Evolutionary conservation across 148 eudicot genomes (phyloP).

Genomic region (Simmondsia chinensis): DNA sequence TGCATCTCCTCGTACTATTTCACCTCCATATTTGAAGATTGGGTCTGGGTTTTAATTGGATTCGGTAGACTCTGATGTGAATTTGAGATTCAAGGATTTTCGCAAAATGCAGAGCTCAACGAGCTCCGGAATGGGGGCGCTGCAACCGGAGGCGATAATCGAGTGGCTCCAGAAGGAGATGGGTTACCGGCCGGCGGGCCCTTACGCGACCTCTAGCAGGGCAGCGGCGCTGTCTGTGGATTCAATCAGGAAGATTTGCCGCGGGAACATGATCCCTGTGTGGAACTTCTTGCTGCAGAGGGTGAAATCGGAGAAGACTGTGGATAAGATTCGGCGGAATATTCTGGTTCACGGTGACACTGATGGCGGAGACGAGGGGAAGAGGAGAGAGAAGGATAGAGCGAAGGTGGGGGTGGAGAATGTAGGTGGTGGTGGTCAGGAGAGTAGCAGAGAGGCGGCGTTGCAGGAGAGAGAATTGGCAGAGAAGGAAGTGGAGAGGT

Average conservation of each 20-base stretch:
- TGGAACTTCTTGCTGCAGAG: conserved; percentile 72
- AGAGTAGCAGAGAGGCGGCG: conserved; percentile 47
- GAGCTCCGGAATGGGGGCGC: conserved; percentile 32
- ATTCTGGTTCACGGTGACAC: conserved; percentile 56
- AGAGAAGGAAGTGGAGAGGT: conserved; percentile 90
- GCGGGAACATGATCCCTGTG: conserved; percentile 96
- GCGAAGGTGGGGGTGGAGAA: conserved; percentile 19
- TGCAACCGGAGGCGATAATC: conserved; percentile 76
- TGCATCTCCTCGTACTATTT: no score
- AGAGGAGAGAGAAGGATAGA: conserved; percentile 28
- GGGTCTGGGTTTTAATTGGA: no score
- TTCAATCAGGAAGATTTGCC: conserved; percentile 60
- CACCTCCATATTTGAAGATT: no score
- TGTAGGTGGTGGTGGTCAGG: conserved; percentile 5
- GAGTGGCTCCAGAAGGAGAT: conserved; percentile 92
- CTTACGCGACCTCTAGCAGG: conserved; percentile 36
- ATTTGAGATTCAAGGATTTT: conserved; percentile 17
- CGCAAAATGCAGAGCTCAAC: conserved; percentile 41
- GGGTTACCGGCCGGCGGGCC: conserved; percentile 73
- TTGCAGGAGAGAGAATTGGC: conserved; percentile 75
- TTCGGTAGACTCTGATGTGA: not conserved
- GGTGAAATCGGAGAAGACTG: conserved; percentile 94
- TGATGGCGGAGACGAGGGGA: conserved; percentile 14
- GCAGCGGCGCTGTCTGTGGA: conserved; percentile 47
- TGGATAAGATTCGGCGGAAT: conserved; percentile 67